Base-by-base conservation (phyloP, 2,329 filamentous ascomycete genomes). In the Sordariomycetes sp. region DNA sequence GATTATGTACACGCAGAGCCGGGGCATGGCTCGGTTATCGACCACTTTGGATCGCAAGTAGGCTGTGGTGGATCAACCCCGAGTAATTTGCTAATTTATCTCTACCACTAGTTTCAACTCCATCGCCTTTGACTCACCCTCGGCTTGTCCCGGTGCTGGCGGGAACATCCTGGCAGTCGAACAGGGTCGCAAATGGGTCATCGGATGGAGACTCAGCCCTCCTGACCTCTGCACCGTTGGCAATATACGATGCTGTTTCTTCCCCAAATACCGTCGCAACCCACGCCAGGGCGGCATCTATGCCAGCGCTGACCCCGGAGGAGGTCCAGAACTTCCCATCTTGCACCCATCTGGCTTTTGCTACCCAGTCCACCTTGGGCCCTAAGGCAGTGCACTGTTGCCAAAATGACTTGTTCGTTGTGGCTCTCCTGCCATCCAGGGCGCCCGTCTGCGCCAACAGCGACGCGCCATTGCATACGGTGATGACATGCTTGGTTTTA, bases 401-500 rank as follows among this genome's bases (percentile, higher is more conserved):
- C 51, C 59, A 69, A 81, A 0, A 63, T 60, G 5, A 42, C 53
- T 83, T 83, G 49, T 83, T 83, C 14, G 72, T 78, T 4, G 79
- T 84, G 6, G 75, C 80, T 3, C 61, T 58, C 37, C 57, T 61
- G 1, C 73, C 71, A 39, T 82, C 66, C 16, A 84, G 51, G 3
- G 80, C 49, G 0, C 77, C 77, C 0, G 75, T 60, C 24, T 59
- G 54, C 0, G 77, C 78, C 0, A 71, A 61, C 4, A 80, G 51
- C 3, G 67, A 64, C 6, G 71, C 63, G 0, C 79, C 79, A 3
- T 76, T 83, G 51, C 79, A 84, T 2, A 84, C 66, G 1, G 75
- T 79, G 14, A 82, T 54, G 5, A 78, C 44, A 39, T 69, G 71
- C 31, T 59, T 50, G 6, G 76, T 42, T 5, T 55, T 53, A 0